Conservation (phyloP, 306 rosid genomes). For the Biancaea sappan region DNA sequence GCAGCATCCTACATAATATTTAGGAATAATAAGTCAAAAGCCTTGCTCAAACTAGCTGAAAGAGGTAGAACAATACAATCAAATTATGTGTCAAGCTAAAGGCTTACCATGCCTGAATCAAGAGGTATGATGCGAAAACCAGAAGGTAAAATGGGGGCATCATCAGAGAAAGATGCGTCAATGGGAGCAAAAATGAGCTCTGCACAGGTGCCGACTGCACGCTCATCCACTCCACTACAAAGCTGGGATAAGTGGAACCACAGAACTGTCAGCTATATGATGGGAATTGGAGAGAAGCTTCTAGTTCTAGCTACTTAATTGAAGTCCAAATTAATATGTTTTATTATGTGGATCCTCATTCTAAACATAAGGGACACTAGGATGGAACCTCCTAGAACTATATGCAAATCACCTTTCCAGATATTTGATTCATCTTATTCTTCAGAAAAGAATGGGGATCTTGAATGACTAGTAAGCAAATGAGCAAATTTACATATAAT, state of each 20-base stretch:
- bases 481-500: neutral
- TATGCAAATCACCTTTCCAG: neutral
- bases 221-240: constrained; percentile 92
- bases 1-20: constrained; percentile 64
- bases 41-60: neutral
- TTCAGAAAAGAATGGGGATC: neutral
- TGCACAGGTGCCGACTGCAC: constrained; percentile 78
- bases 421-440: neutral
- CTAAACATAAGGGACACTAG: neutral
- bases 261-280: constrained; percentile 30
- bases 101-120: constrained; percentile 66
- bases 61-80: neutral
- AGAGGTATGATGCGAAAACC: constrained; percentile 97
- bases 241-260: constrained; percentile 55
- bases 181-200: constrained; percentile 98
- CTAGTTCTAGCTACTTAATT: constrained; percentile 11
- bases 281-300: constrained; percentile 2
- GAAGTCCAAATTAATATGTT: neutral
- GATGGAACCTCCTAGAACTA: constrained; percentile 1
- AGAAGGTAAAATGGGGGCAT: constrained; percentile 92
- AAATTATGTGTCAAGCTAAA: neutral
- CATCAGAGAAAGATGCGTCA: constrained; percentile 95
- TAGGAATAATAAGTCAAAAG: constrained; percentile 16
- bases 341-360: neutral
- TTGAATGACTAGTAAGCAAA: neutral